Evolutionary conservation across 2,329 filamentous ascomycete species (phyloP), one percentile per base, ranked within the genome.

Genomic region (Pezicula neosporulosa): DNA sequence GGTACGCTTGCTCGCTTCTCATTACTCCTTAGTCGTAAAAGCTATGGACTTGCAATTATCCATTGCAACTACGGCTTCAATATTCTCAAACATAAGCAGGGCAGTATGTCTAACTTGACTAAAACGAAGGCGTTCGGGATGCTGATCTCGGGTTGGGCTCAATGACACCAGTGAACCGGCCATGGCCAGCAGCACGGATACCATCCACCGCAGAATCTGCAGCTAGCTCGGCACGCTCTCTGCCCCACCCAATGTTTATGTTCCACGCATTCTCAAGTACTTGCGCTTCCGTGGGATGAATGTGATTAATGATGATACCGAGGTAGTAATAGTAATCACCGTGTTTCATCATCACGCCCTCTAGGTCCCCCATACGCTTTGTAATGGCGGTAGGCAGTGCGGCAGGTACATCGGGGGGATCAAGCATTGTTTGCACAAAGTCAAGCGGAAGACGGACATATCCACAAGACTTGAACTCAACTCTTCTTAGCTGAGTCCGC

Each of bases 401-500:
- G 9, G 43, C 19, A 6, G 50, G 49, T 9, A 39, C 28, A 39
- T 55, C 38, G 36, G 48, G 45, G 24, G 50, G 44, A 37, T 60
- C 58, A 19, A 63, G 42, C 18, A 52, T 27, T 2, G 52, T 51
- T 43, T 66, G 65, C 43, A 66, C 60, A 44, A 66, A 62, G 36
- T 66, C 62, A n/a, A 65, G 53, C 19, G 60, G 59, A 16, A 66
- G 44, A 33, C 54, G 57, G 15, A 60, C 55, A 49, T 67, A 65
- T 12, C 63, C 65, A 54, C 65, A 67, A 45, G 63, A 66, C 12
- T 50, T 58, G 52, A 67, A 66, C 18, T 51, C 28, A 16, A 67
- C 49, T 28, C 53, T 60, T 16, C 36, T 55, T 8, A 67, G 55
- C 36, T 24, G 42, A 16, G 54, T 56, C 49, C 60, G 30, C 47